Conservation (phyloP, 345 rosid species). For the Dimocarpus longan region DNA sequence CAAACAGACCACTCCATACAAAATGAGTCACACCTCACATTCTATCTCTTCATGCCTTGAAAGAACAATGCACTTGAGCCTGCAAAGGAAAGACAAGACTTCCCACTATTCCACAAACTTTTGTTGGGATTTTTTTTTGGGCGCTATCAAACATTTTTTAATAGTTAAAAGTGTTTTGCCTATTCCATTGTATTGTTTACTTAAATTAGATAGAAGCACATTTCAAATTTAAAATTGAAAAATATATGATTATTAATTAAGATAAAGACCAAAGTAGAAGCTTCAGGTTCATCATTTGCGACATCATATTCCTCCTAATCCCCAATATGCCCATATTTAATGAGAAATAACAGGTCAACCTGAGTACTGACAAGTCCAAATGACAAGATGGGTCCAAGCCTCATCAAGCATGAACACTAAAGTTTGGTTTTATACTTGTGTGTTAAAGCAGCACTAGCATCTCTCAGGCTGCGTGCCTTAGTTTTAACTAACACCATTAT, state of each 20-base stretch:
- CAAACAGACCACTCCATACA: neutral
- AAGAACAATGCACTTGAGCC: neutral
- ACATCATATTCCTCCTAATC: neutral
- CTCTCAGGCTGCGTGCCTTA: too few species aligned
- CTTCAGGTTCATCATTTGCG: neutral
- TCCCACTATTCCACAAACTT: neutral
- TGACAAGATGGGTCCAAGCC: neutral
- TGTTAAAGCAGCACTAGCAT: too few species aligned
- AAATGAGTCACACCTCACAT: neutral
- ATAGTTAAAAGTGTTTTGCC: too few species aligned
- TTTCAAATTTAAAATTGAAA: too few species aligned
- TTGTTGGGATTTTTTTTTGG: neutral
- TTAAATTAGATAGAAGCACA: too few species aligned
- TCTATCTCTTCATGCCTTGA: neutral
- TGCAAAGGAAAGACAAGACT: neutral
- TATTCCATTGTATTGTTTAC: too few species aligned
- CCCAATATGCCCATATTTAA: neutral
- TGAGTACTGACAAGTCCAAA: neutral
- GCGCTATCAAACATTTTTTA: neutral
- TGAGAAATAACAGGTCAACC: neutral
- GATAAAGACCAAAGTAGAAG: neutral
- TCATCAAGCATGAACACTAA: neutral
- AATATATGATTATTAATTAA: neutral
- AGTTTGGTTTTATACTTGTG: too few species aligned
- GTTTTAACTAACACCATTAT: too few species aligned